Percentiles rank a stretch among this genome's conserved stretches.
These are phyloP conservation scores for Russula compacta DNA, from an alignment of 768 basidiomycete species.

Conservation along the genomic window DNA sequence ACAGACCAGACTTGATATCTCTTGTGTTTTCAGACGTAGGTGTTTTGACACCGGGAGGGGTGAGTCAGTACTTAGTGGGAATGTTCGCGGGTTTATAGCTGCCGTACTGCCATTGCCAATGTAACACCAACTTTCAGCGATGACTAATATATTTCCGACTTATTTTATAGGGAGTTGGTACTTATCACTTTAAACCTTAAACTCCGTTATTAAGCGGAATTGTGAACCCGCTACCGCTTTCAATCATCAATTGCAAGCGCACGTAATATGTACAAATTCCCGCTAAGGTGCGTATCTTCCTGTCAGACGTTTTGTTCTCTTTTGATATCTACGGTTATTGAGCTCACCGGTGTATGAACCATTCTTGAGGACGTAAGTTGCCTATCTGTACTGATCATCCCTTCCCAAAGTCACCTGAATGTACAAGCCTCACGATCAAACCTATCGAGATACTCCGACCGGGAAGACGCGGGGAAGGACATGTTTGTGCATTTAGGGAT, in stretches of 20 bases:
- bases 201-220: too few species aligned
- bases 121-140: neutral
- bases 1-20: constrained; percentile 84
- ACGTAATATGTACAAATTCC: constrained; percentile 1
- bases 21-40: constrained; percentile 94
- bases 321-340: neutral
- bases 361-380: neutral
- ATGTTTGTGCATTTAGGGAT: constrained; percentile 5
- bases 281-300: neutral
- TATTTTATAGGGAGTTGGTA: neutral
- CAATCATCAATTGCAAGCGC: neutral
- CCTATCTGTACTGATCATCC: constrained; percentile 11
- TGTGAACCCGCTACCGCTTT: neutral
- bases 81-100: constrained; percentile 69
- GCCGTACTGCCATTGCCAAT: neutral
- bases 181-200: neutral
- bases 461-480: constrained; percentile 8
- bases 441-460: constrained; percentile 21
- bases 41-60: constrained; percentile 83
- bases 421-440: constrained; percentile 1
- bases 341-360: constrained; percentile 14
- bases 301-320: neutral
- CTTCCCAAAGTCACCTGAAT: neutral
- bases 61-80: constrained; percentile 91
- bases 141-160: neutral